Evolutionary conservation across 1,284 basidiomycete genomes (phyloP), one percentile per base, ranked within the genome.

Genomic region (Pisolithus thermaeus): DNA sequence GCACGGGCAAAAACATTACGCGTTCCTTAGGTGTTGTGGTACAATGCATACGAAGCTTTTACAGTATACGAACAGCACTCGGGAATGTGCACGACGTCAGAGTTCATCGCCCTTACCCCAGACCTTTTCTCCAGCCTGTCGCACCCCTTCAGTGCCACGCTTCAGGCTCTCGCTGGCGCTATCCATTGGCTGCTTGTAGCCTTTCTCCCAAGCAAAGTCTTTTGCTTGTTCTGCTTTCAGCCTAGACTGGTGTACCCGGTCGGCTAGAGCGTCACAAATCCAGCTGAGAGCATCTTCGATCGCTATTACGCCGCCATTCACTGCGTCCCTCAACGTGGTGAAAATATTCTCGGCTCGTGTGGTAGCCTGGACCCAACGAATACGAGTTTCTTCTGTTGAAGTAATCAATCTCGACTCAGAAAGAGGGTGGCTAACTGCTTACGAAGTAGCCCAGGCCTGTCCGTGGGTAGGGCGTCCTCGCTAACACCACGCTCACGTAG

Each of bases 391-490:
- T 71, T 87, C 81, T 83, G 58, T 16, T 40, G 14, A 46, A 3
- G 35, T 4, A 20, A 40, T 35, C 12, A 12, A 35, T 38, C 52
- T 23, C 56, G 37, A 25, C 27, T 22, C 25, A 39, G 54, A 54
- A 44, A 37, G 12, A 43, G 41, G 20, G 22, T 52, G n/a, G 35
- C 30, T n/a, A 27, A 43, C 12, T n/a, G 71, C 79, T 52, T 59
- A 83, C 85, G 83, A 55, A 94, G 73, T 20, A 94, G 77, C 18
- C 81, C 84, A 7, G 85, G 80, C 44, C 91, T 81, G 12, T 66
- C 67, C 1, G 76, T 77, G 0, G 84, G 86, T 41, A 88, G 73
- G 52, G 77, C 74, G 18, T 76, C 74, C 61, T 93, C 90, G 56
- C 78, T 74, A 37, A 92, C 61, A 47, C 87, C 87, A 54, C 80